Evolutionary conservation across 257 asterid genomes (phyloP).

Genomic region (Paraleonurus japonicus): DNA sequence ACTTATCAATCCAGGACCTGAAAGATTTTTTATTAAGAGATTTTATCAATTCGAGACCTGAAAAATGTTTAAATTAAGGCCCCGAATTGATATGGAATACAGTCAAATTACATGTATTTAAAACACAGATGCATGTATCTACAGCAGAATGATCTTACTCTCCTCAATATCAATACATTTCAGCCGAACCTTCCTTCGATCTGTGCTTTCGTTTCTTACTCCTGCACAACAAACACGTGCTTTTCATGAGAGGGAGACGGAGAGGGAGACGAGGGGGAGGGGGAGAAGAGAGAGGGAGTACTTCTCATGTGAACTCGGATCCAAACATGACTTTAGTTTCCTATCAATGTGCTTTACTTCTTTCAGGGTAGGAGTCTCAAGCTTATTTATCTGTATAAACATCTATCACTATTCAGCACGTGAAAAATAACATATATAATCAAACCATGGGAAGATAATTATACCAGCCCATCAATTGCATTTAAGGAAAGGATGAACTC

Average conservation of each 20-base stretch:
- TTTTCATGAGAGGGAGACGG: slow-evolving; percentile 3
- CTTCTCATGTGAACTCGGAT: slow-evolving; percentile 93
- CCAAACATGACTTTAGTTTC: slow-evolving; percentile 91
- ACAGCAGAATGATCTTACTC: neutral
- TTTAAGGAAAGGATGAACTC: slow-evolving; percentile 49
- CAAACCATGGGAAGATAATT: too few species aligned
- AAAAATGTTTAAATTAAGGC: too few species aligned
- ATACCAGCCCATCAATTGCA: slow-evolving; percentile 67
- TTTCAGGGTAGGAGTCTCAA: slow-evolving; percentile 72
- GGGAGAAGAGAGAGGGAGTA: slow-evolving; percentile 24
- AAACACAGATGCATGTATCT: neutral
- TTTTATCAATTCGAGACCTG: too few species aligned
- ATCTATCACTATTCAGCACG: slow-evolving; percentile 11
- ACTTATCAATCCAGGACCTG: too few species aligned
- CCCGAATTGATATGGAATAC: too few species aligned
- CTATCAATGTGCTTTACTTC: slow-evolving; percentile 97
- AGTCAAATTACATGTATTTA: too few species aligned
- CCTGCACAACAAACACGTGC: slow-evolving; percentile 53
- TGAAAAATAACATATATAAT: neutral
- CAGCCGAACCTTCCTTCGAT: slow-evolving; percentile 66
- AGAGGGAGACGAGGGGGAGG: too few species aligned
- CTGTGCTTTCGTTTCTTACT: slow-evolving; percentile 93
- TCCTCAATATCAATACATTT: slow-evolving; percentile 25
- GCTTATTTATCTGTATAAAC: slow-evolving; percentile 62
- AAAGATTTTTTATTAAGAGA: too few species aligned